Evolutionary conservation across 75 land plant species (phyloP).

Genomic region (Selaginella moellendorffii): DNA sequence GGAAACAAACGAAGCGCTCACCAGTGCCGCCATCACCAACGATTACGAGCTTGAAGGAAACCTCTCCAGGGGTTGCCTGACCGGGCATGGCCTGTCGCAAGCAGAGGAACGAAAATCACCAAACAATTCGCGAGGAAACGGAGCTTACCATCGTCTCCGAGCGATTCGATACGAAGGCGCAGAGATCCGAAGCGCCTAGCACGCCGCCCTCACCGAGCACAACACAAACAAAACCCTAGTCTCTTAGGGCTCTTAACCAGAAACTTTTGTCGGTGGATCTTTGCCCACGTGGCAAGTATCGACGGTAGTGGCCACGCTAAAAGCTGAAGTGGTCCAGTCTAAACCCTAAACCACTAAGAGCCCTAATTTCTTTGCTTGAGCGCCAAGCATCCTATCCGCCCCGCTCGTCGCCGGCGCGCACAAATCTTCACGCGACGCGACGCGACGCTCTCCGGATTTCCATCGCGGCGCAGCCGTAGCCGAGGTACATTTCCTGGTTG

Average conservation of each 20-base stretch:
- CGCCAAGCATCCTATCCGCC: too few relatives aligned
- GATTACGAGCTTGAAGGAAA: constrained; percentile 62
- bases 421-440: too few relatives aligned
- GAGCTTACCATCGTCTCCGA: neutral
- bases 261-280: neutral
- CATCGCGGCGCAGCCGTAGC: too few relatives aligned
- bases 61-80: constrained; percentile 29
- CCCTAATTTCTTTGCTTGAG: neutral
- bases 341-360: neutral
- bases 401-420: too few relatives aligned
- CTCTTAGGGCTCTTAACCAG: neutral
- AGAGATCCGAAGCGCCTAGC: neutral
- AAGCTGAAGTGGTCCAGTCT: neutral
- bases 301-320: neutral
- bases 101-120: neutral
- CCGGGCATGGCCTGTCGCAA: constrained; percentile 18
- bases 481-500: neutral
- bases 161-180: neutral
- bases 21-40: constrained; percentile 78
- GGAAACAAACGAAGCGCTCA: constrained; percentile 4
- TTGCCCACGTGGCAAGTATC: neutral
- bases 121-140: too few relatives aligned
- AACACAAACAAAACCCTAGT: neutral
- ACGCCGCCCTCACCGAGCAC: neutral
- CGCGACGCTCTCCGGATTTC: neutral